Evolutionary conservation across 305 asterid species (phyloP).

Genomic region (Plantago coronopus): DNA sequence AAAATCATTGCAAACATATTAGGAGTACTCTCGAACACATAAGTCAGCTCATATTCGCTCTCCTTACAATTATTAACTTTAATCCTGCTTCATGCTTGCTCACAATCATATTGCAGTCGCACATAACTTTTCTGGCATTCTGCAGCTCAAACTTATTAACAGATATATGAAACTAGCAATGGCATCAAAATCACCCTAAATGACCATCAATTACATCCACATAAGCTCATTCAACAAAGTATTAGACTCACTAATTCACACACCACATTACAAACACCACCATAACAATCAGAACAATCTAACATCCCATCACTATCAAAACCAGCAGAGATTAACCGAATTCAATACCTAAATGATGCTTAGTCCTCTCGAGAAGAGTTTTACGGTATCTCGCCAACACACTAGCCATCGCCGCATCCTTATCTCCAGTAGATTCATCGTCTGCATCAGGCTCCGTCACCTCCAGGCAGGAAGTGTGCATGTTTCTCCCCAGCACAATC

Average conservation of each 20-base stretch:
- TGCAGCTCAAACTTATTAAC: too few relatives aligned
- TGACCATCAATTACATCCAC: too few relatives aligned
- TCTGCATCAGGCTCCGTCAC: conserved; percentile 96
- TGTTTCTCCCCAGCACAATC: conserved; percentile 77
- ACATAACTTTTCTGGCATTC: too few relatives aligned
- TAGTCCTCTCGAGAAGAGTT: conserved; percentile 76
- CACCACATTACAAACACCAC: not conserved
- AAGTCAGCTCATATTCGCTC: too few relatives aligned
- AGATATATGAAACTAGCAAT: too few relatives aligned
- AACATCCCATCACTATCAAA: conserved; percentile 9
- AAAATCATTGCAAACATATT: not conserved
- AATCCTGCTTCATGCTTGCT: too few relatives aligned
- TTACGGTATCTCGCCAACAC: conserved; percentile 85
- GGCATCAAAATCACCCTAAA: too few relatives aligned
- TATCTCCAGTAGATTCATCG: conserved; percentile 91
- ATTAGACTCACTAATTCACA: not conserved
- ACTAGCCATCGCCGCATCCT: conserved; percentile 91
- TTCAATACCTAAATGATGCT: conserved; percentile 75
- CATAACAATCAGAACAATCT: too few relatives aligned
- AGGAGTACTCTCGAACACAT: not conserved
- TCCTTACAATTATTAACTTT: too few relatives aligned
- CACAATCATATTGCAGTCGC: too few relatives aligned
- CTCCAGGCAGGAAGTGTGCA: conserved; percentile 73
- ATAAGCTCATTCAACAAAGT: too few relatives aligned
- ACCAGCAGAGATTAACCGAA: conserved; percentile 12